Evolutionary conservation across 1,284 basidiomycete genomes (phyloP).

Genomic region (Chiua sp.): DNA sequence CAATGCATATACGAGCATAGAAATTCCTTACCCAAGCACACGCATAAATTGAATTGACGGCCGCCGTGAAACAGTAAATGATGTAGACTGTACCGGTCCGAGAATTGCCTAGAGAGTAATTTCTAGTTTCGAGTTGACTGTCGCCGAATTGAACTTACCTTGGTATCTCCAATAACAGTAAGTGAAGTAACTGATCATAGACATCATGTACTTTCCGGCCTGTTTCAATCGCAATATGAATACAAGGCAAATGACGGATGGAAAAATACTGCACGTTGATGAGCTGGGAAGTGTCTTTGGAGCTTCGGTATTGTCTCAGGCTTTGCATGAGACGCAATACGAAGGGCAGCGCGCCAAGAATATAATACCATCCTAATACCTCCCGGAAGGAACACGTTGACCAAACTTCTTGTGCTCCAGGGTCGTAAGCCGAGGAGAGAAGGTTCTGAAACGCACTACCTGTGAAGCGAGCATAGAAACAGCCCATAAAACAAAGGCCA

Average conservation of each 20-base stretch:
- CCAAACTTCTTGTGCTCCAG: constrained; percentile 23
- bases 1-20: background rate
- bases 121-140: background rate
- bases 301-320: constrained; percentile 84
- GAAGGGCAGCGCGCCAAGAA: constrained; percentile 64
- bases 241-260: background rate
- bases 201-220: constrained; percentile 81
- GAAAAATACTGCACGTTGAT: constrained; percentile 70
- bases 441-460: background rate
- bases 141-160: constrained; percentile 46
- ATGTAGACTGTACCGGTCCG: constrained; percentile 56
- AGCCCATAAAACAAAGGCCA: constrained; percentile 75
- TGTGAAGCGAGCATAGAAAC: constrained; percentile 59
- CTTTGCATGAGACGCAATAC: constrained; percentile 85
- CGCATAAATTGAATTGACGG: constrained; percentile 72
- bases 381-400: constrained; percentile 14
- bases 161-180: constrained; percentile 78
- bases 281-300: constrained; percentile 76
- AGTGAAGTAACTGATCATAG: constrained; percentile 66
- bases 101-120: constrained; percentile 25
- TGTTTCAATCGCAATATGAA: constrained; percentile 32
- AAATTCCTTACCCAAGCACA: constrained; percentile 72
- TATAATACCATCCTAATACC: constrained; percentile 64
- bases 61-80: constrained; percentile 68
- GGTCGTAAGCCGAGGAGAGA: constrained; percentile 18